Percentiles rank a stretch among this genome's conserved stretches.
These are phyloP conservation scores for Pseudogymnoascus verrucosus DNA, from an alignment of 2,329 filamentous ascomycete genomes.

Conservation along the genomic window DNA sequence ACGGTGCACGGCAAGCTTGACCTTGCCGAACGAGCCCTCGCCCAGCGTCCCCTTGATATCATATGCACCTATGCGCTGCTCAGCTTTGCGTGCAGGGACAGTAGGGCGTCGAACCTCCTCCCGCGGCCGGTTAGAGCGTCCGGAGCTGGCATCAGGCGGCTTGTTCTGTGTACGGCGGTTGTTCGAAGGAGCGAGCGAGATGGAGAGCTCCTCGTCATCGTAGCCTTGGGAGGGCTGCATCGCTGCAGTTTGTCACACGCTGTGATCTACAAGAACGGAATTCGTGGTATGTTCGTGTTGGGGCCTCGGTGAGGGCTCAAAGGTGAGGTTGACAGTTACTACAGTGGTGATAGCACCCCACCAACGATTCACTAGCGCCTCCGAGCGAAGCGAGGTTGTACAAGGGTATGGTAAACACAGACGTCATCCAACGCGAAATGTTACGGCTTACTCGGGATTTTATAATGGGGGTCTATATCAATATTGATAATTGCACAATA, in stretches of 20 bases:
- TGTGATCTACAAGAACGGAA: not conserved
- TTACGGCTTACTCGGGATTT: not conserved
- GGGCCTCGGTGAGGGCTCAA: constrained; percentile 6
- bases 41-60: constrained; percentile 83
- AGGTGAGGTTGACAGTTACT: constrained; percentile 2
- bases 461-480: not conserved
- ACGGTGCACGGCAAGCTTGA: constrained; percentile 90
- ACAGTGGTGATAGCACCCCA: constrained; percentile 5
- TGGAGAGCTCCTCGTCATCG: constrained; percentile 77
- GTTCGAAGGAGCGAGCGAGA: constrained; percentile 60
- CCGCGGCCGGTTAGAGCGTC: constrained; percentile 15
- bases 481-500: not conserved
- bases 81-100: constrained; percentile 45
- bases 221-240: constrained; percentile 35
- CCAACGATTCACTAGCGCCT: constrained; percentile 6
- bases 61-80: constrained; percentile 87
- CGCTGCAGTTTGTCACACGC: constrained; percentile 5
- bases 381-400: constrained; percentile 6
- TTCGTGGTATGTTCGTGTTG: constrained; percentile 3
- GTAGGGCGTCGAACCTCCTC: constrained; percentile 18
- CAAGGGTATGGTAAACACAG: constrained; percentile 2
- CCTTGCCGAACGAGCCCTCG: constrained; percentile 96
- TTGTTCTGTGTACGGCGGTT: constrained; percentile 44
- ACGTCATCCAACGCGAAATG: not conserved
- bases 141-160: constrained; percentile 25